Conservation (phyloP, 2,329 filamentous ascomycete genomes). For the Diaporthe sp. region DNA sequence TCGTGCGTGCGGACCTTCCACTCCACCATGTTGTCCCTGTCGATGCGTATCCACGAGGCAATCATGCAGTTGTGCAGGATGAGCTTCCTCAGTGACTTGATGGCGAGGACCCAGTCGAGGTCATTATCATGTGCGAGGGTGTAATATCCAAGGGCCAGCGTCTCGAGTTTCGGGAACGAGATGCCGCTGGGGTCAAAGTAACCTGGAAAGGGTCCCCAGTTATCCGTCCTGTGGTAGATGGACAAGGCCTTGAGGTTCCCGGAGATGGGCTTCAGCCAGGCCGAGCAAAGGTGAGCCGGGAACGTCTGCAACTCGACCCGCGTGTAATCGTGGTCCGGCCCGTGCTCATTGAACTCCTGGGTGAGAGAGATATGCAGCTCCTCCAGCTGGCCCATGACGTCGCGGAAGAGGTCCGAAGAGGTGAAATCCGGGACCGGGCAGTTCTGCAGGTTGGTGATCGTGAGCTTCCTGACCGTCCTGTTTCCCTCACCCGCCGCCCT, state of each 20-base stretch:
- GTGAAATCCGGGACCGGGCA: slow-evolving; percentile 28
- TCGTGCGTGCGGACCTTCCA: slow-evolving; percentile 25
- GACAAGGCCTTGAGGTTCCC: slow-evolving; percentile 32
- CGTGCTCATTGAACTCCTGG: not conserved
- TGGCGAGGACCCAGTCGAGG: slow-evolving; percentile 31
- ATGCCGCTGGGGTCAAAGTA: slow-evolving; percentile 28
- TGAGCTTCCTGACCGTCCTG: slow-evolving; percentile 24
- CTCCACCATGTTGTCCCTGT: not conserved
- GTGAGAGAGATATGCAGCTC: slow-evolving; percentile 24
- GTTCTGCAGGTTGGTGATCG: slow-evolving; percentile 27
- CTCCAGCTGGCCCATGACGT: slow-evolving; percentile 29
- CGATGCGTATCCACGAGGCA: not conserved
- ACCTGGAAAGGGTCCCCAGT: slow-evolving; percentile 34
- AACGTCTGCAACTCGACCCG: slow-evolving; percentile 32
- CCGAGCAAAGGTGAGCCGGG: slow-evolving; percentile 18
- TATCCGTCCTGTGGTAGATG: slow-evolving; percentile 8
- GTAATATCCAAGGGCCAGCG: slow-evolving; percentile 1
- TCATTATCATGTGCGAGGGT: slow-evolving; percentile 31
- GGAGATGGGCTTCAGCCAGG: slow-evolving; percentile 33
- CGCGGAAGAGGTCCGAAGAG: slow-evolving; percentile 24
- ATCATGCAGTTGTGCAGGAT: slow-evolving; percentile 32
- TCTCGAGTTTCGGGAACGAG: slow-evolving; percentile 32
- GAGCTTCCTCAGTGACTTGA: slow-evolving; percentile 25
- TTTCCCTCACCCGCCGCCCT: not conserved
- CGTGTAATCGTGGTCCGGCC: slow-evolving; percentile 23